phyloP scores from a whole-genome alignment of 768 basidiomycete species.

The Russula olivacea region DNA sequence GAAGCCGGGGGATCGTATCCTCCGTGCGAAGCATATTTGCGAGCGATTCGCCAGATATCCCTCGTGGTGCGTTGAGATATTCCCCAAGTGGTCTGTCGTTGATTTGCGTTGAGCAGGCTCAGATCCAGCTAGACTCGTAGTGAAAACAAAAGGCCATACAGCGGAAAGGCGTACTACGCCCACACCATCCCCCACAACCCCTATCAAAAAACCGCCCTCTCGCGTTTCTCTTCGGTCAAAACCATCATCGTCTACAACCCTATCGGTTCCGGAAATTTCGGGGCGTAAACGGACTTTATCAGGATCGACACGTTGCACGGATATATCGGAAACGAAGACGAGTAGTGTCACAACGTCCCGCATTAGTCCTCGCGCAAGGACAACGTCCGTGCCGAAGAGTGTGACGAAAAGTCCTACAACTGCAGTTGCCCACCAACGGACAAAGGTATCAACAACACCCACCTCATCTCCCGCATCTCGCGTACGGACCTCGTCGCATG shows the following conservation, averaged over 20 bases:
- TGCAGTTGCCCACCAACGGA: conserved; percentile 9
- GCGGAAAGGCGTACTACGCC: conserved; percentile 10
- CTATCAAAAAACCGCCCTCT: conserved; percentile 7
- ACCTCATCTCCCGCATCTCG: conserved; percentile 11
- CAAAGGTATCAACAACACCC: conserved; percentile 3
- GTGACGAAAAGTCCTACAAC: conserved; percentile 4
- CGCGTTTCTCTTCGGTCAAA: conserved; percentile 15
- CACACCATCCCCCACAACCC: not conserved
- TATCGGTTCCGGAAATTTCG: conserved; percentile 13
- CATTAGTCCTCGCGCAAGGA: conserved; percentile 11
- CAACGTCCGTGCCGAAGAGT: conserved; percentile 21
- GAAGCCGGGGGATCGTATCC: conserved; percentile 17
- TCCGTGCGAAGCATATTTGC: conserved; percentile 21
- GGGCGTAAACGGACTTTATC: conserved; percentile 21
- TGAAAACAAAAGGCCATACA: not conserved
- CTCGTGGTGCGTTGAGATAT: conserved; percentile 2
- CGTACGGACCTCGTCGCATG: not conserved
- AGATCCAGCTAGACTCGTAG: not conserved
- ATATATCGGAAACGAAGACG: conserved; percentile 10
- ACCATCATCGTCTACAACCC: conserved; percentile 5
- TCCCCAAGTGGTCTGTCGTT: not conserved
- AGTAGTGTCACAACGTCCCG: conserved; percentile 6
- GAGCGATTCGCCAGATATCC: not conserved
- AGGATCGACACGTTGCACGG: conserved; percentile 11
- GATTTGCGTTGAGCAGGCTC: not conserved